Base-by-base conservation (phyloP, 345 rosid genomes). In the Eutrema japonicum region DNA sequence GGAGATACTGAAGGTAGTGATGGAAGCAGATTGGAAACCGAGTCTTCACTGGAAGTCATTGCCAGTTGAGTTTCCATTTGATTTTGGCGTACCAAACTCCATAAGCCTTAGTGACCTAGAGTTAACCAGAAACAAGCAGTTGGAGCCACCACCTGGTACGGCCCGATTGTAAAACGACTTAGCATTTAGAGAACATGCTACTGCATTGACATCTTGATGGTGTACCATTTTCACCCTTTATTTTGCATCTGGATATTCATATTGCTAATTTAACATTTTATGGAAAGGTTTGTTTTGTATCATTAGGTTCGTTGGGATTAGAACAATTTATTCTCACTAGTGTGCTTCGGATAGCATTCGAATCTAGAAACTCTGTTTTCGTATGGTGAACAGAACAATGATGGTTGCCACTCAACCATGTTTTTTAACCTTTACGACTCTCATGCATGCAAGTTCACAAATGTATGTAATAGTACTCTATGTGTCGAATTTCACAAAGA, bases 11-110 rank as follows among this genome's bases (percentile, higher is more conserved):
- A 84, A 79, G 58, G 87, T 69, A 4, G 64, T 93, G 42, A 75
- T 59, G 58, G 93, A 84, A 70, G 87, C 93, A 6, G 82, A 85
- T 9, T 93, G 94, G 98, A 77, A 85, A 55, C 98, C 96, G 2
- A 85, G 86, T 69, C 85, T 91, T 26, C 41, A 83, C 43, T 83
- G 94, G 91, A 82, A 75, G 62, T 65, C 80, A 1, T 74, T 93
- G 78, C 82, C 86, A 0, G 7, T 71, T 5, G 97, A 93, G 65
- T 93, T 88, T 36, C 64, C 75, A 0, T 87, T 85, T 56, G 78
- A 80, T 61, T 84, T 82, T 3, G 73, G 70, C 63, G 35, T 33
- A 52, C 66, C 81, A 63, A 76, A 55, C 66, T 22, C 54, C 8
- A 0, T 40, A 1, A 56, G 27, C 29, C 55, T 71, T 30, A 5